Conservation (phyloP, 805 yeast genomes). For the Candida golubevii region DNA sequence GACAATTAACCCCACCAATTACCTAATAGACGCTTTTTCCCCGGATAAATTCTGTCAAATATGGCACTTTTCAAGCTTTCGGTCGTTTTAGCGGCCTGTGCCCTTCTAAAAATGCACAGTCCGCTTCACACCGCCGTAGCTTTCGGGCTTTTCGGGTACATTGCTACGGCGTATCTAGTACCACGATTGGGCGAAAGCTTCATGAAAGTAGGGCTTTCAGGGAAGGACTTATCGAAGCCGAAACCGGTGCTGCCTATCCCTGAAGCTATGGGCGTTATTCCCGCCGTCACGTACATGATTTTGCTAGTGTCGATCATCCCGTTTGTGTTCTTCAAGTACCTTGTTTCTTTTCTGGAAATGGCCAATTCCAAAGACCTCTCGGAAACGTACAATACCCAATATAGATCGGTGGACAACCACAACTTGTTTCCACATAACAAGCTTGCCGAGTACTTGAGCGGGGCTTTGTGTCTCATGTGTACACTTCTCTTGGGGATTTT, state of each 20-base stretch:
- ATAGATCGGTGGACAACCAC: slow-evolving; percentile 27
- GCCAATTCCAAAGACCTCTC: slow-evolving; percentile 33
- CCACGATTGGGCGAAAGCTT: slow-evolving; percentile 68
- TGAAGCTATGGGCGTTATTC: slow-evolving; percentile 89
- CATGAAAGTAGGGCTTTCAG: slow-evolving; percentile 74
- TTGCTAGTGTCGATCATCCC: slow-evolving; percentile 85
- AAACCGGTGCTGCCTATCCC: slow-evolving; percentile 66
- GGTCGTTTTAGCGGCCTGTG: slow-evolving; percentile 9
- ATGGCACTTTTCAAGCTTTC: slow-evolving; percentile 3
- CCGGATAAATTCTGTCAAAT: background rate
- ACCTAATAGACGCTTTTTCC: background rate
- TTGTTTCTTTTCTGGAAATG: slow-evolving; percentile 45
- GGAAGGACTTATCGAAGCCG: slow-evolving; percentile 77
- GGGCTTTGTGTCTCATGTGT: slow-evolving; percentile 75
- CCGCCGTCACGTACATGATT: slow-evolving; percentile 76
- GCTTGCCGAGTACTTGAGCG: slow-evolving; percentile 81
- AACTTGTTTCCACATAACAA: slow-evolving; percentile 70
- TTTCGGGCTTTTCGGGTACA: slow-evolving; percentile 63
- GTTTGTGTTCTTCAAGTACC: slow-evolving; percentile 69
- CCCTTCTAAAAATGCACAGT: slow-evolving; percentile 22
- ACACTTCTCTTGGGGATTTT: slow-evolving; percentile 83
- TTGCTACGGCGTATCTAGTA: slow-evolving; percentile 54
- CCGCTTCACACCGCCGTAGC: slow-evolving; percentile 63
- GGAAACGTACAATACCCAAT: slow-evolving; percentile 33
- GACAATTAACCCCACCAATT: background rate